Evolutionary conservation across 2,329 filamentous ascomycete species (phyloP).

Genomic region (Knoxdaviesia proteae): DNA sequence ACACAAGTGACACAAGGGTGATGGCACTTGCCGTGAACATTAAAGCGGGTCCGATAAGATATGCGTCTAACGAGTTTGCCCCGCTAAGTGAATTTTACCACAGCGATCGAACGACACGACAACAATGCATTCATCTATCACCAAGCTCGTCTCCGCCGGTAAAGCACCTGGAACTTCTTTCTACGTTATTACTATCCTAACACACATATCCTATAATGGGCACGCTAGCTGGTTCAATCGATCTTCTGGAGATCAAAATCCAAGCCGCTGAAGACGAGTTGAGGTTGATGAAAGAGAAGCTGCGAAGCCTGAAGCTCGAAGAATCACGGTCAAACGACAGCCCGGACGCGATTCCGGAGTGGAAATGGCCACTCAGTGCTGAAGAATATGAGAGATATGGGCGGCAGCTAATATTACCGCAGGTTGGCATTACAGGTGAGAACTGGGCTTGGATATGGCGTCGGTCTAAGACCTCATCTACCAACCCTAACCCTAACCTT

Average conservation of each 20-base stretch:
- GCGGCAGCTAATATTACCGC: conserved; percentile 72
- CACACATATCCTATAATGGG: too few species aligned
- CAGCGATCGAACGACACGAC: too few species aligned
- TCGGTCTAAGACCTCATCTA: too few species aligned
- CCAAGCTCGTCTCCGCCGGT: too few species aligned
- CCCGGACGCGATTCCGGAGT: conserved; percentile 5
- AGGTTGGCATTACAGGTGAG: conserved; percentile 54
- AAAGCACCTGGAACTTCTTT: too few species aligned
- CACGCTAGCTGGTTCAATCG: conserved; percentile 6
- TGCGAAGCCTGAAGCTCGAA: conserved; percentile 8
- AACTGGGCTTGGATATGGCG: background rate
- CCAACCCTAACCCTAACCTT: background rate
- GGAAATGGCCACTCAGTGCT: conserved; percentile 46
- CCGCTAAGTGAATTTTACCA: too few species aligned
- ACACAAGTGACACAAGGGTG: too few species aligned
- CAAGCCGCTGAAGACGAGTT: conserved; percentile 25
- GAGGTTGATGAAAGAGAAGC: conserved; percentile 19
- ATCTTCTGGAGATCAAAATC: conserved; percentile 25
- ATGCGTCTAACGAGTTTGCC: too few species aligned
- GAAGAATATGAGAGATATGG: conserved; percentile 77
- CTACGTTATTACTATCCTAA: too few species aligned
- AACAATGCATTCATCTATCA: too few species aligned
- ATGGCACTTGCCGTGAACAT: too few species aligned
- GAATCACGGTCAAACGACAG: background rate
- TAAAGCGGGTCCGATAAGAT: too few species aligned